These are phyloP conservation scores for Physaria fendleri DNA, from an alignment of 345 rosid genomes.

Conservation along the genomic window DNA sequence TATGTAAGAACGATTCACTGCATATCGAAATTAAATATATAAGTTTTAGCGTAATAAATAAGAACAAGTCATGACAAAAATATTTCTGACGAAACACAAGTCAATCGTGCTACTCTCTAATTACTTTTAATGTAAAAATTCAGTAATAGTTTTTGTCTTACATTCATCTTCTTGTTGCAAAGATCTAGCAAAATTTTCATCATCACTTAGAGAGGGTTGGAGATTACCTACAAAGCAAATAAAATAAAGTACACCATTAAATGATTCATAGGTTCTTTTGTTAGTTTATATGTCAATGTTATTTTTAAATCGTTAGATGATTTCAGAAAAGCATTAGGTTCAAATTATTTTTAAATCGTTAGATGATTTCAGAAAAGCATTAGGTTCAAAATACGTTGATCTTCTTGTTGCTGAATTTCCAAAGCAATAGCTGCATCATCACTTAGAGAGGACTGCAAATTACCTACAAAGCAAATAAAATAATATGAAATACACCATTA, in stretches of 20 bases:
- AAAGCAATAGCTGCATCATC: conserved; percentile 19
- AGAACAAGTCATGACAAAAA: neutral
- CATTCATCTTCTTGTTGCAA: neutral
- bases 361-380: too few relatives aligned
- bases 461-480: conserved; percentile 7
- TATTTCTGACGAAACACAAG: neutral
- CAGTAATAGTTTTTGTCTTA: neutral
- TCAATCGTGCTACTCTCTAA: neutral
- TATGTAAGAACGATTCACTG: conserved; percentile 18
- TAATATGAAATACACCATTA: neutral
- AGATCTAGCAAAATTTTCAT: conserved; percentile 16
- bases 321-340: too few relatives aligned
- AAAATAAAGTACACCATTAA: neutral
- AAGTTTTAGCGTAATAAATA: neutral
- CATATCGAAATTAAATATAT: neutral
- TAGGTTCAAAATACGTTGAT: too few relatives aligned
- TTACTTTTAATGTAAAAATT: neutral
- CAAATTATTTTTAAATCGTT: too few relatives aligned
- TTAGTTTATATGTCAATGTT: too few relatives aligned
- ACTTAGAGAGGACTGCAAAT: conserved; percentile 6
- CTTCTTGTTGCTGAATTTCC: conserved; percentile 1
- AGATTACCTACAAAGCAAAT: conserved; percentile 11
- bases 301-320: too few relatives aligned
- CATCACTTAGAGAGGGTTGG: conserved; percentile 11
- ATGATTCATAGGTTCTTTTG: neutral